Evolutionary conservation across 371 early-diverging fungal genomes (phyloP).

Genomic region (Circinella umbellata): DNA sequence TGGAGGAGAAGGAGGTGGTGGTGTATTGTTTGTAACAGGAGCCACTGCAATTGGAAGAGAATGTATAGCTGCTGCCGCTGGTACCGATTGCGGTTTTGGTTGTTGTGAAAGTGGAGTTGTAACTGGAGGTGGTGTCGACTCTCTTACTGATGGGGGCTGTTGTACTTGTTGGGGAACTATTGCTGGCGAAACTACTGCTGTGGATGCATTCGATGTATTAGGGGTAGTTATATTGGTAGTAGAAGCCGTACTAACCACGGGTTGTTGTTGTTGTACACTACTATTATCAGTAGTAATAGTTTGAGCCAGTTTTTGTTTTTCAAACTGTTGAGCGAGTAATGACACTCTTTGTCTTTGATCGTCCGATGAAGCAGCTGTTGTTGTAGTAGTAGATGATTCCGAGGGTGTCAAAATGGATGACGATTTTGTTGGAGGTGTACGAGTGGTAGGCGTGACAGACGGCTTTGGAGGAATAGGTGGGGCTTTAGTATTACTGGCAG

Average conservation of each 20-base stretch:
- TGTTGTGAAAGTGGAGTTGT: background rate
- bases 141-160: background rate
- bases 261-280: slow-evolving; percentile 1
- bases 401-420: background rate
- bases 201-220: too few relatives aligned
- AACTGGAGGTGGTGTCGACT: background rate
- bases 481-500: background rate
- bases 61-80: background rate
- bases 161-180: too few relatives aligned
- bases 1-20: background rate
- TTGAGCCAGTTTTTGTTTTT: slow-evolving; percentile 8
- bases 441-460: background rate
- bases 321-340: slow-evolving; percentile 25
- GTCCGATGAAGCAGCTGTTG: background rate
- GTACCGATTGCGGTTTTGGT: background rate
- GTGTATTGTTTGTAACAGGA: background rate
- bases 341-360: slow-evolving; percentile 18
- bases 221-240: background rate
- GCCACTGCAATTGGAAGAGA: too few relatives aligned
- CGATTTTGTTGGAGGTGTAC: slow-evolving; percentile 11
- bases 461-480: slow-evolving; percentile 30
- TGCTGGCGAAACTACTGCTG: too few relatives aligned
- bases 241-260: background rate
- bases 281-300: background rate
- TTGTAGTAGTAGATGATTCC: background rate